These are phyloP conservation scores for Flaveria ramosissima DNA, from an alignment of 129 eudicot species.

Conservation along the genomic window DNA sequence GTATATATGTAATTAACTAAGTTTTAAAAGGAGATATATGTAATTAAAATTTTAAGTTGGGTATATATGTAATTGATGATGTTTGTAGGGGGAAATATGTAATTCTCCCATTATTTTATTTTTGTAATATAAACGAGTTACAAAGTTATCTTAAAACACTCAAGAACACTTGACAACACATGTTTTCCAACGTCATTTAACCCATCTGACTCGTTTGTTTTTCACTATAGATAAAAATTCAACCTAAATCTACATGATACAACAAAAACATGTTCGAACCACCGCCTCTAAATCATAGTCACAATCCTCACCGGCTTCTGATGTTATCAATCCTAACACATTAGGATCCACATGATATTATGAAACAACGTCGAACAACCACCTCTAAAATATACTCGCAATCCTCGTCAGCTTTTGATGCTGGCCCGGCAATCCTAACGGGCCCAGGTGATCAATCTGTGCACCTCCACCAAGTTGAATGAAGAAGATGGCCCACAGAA, in stretches of 20 bases:
- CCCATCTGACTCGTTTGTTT: too few relatives aligned
- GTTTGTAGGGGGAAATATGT: too few relatives aligned
- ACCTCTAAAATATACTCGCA: not conserved
- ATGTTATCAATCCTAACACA: too few relatives aligned
- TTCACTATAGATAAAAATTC: not conserved
- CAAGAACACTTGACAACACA: not conserved
- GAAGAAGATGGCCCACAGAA: conserved; percentile 23
- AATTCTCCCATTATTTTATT: too few relatives aligned
- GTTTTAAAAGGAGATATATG: too few relatives aligned
- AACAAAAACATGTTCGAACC: too few relatives aligned
- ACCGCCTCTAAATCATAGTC: too few relatives aligned
- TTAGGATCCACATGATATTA: not conserved
- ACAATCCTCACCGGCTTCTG: too few relatives aligned
- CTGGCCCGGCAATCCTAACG: not conserved
- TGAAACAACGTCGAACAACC: not conserved
- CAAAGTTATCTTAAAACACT: not conserved
- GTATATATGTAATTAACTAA: too few relatives aligned
- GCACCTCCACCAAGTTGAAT: conserved; percentile 21
- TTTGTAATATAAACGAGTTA: not conserved
- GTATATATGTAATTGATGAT: too few relatives aligned
- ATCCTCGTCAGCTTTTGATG: not conserved
- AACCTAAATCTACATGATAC: not conserved
- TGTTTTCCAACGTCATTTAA: not conserved
- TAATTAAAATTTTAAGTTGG: too few relatives aligned
- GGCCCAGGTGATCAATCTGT: not conserved